Conservation (phyloP, 2,329 filamentous ascomycete species). For the Botrytis squamosa region DNA sequence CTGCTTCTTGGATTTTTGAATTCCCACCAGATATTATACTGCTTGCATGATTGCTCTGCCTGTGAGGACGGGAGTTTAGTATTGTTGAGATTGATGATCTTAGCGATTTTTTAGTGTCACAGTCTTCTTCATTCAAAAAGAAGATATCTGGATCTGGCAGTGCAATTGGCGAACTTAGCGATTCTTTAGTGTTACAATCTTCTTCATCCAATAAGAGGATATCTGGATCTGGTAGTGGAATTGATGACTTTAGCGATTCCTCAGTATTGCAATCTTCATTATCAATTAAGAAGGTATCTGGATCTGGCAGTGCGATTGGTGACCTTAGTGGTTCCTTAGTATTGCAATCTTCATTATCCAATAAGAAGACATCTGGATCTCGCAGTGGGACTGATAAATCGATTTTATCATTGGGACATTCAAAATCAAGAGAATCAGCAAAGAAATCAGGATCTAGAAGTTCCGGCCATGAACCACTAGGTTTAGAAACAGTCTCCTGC, state of each 20-base stretch:
- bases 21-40: background rate
- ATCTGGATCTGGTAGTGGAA: background rate
- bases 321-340: fast-evolving
- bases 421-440: background rate
- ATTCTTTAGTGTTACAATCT: background rate
- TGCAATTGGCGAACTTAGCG: too few species aligned
- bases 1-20: background rate
- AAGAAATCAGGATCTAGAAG: background rate
- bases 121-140: background rate
- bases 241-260: background rate
- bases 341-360: background rate
- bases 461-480: background rate
- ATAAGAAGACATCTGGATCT: background rate
- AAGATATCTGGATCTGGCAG: background rate
- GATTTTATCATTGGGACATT: background rate
- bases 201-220: background rate
- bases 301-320: too few species aligned
- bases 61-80: background rate
- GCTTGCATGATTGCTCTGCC: background rate
- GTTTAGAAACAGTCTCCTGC: background rate
- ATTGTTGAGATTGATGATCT: too few species aligned
- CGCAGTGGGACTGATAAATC: background rate
- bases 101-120: background rate
- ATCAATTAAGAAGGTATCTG: background rate
- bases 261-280: background rate